Base-by-base conservation (phyloP, 2,329 filamentous ascomycete species). In the Reticulascus tulasneorum region DNA sequence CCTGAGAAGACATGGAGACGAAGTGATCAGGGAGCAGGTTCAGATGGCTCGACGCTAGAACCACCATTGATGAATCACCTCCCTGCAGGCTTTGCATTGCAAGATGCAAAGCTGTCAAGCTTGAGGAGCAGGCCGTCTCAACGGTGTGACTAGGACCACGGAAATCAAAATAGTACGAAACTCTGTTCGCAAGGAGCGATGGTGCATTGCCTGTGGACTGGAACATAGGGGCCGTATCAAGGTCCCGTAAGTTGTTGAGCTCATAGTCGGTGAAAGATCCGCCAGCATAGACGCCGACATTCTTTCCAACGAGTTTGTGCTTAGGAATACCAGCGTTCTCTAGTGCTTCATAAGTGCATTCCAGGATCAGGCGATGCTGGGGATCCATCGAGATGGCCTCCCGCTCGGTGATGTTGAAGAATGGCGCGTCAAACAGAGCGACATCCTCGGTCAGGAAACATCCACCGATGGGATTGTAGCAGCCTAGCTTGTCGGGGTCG, bases 41-140 rank as follows among this genome's bases (percentile, higher is more conserved):
- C 23, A 72, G 49, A 35, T 68, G 63, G 37, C 64, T 65, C 4
- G 64, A 66, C n/a, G 64, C 67, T 3, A 69, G 67, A 15, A 75
- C 54, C 1, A 71, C 67, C 24, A 59, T 54, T 8, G 50, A 57
- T 0, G 63, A 65, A 34, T 77, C 70, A 4, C 68, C 67, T 2
- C 58, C 46, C 11, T 64, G 56, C 24, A 75, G 50, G 42, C 64
- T 66, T 48, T 73, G 67, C 32, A 66, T 67, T 2, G 70, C 72
- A 2, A 86, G 64, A 47, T 86, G 79, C 29, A 89, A 79, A 1
- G 83, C 83, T 4, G 83, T 81, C 9, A 85, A 69, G 45, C 80
- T 83, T 1, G 83, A 87, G 0, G 84, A 87, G 53, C 85, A 89
- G 5, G 84, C 85, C n/a, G 84, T 88, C 48, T 89, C 85, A 29